These are phyloP conservation scores for Madurella fahalii DNA, from an alignment of 2,329 filamentous ascomycete genomes.

Conservation along the genomic window DNA sequence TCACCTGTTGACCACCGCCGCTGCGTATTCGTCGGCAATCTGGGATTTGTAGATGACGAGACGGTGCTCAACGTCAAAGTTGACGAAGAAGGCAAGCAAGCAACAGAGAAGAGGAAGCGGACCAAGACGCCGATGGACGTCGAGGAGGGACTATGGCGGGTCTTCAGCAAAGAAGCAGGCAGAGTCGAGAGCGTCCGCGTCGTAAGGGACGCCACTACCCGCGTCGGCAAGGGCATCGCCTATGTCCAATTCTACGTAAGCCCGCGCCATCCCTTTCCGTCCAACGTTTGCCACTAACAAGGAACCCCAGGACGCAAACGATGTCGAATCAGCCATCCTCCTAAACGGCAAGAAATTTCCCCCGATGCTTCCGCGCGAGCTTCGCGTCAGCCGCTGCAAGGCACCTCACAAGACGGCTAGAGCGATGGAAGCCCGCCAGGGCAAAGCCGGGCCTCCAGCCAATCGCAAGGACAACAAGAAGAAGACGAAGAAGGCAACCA, in stretches of 20 bases:
- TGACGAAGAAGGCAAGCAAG: slow-evolving; percentile 62
- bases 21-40: slow-evolving; percentile 93
- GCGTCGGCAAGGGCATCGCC: slow-evolving; percentile 94
- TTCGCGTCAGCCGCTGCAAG: slow-evolving; percentile 85
- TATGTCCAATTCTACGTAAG: slow-evolving; percentile 88
- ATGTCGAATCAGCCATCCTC: slow-evolving; percentile 85
- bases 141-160: slow-evolving; percentile 88
- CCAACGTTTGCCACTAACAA: background rate
- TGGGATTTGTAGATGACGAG: slow-evolving; percentile 94
- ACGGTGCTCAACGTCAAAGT: slow-evolving; percentile 62
- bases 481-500: slow-evolving; percentile 23
- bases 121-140: slow-evolving; percentile 75
- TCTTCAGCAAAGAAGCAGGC: slow-evolving; percentile 68
- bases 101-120: slow-evolving; percentile 57
- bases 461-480: slow-evolving; percentile 40
- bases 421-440: slow-evolving; percentile 49
- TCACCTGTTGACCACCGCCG: slow-evolving; percentile 76
- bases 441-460: slow-evolving; percentile 30
- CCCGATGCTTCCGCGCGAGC: slow-evolving; percentile 81
- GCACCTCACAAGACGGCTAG: slow-evolving; percentile 59
- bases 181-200: slow-evolving; percentile 92
- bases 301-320: slow-evolving; percentile 62
- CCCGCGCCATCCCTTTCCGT: background rate
- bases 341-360: slow-evolving; percentile 90
- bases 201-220: slow-evolving; percentile 80